Evolutionary conservation across 2,329 filamentous ascomycete species (phyloP), one percentile per base, ranked within the genome.

Genomic region (Colletotrichum noveboracense): DNA sequence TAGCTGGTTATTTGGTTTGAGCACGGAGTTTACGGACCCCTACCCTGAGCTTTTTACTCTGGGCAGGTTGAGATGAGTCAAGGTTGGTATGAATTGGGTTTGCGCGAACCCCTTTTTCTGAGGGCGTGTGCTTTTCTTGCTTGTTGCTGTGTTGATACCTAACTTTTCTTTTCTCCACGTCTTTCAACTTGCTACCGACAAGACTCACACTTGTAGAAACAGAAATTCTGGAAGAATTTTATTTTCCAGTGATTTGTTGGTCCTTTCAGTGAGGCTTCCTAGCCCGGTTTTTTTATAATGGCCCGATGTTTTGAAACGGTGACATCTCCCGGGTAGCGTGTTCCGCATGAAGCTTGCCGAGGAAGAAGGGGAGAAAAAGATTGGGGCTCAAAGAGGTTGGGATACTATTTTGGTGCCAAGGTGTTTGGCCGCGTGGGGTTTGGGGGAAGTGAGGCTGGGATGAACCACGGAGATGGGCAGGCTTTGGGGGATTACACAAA

Each of bases 91-190:
- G 60, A n/a, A 14, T 64, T 16, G 55, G 64, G 36, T 26, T 61
- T 28, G 52, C 18, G 58, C 26, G 18, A 16, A 21, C 24, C 69
- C 56, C 56, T 13, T 18, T 10, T 24, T 21, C 21, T 16, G 18
- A 34, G 38, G 66, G 52, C 13, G 32, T 68, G 36, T 52, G 56
- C 58, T 8, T 36, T 28, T 56, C 36, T 52, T 64, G 13, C 14
- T 56, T 30, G 28, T 48, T 5, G 7, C 16, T 71, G 62, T 75
- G 71, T 68, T 73, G 73, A 75, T 75, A 75, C 73, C 73, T 73
- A 48, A 38, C 28, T 58, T 12, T 18, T 36, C n/a, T 18, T 24
- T 13, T 36, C 16, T 4, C 6, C 30, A 6, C 18, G 12, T 24
- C 18, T n/a, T 24, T 36, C n/a, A 4, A 13, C 2, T 62, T 14